phyloP scores from a whole-genome alignment of 495 filamentous ascomycete species.

The Neurospora pannonica region DNA sequence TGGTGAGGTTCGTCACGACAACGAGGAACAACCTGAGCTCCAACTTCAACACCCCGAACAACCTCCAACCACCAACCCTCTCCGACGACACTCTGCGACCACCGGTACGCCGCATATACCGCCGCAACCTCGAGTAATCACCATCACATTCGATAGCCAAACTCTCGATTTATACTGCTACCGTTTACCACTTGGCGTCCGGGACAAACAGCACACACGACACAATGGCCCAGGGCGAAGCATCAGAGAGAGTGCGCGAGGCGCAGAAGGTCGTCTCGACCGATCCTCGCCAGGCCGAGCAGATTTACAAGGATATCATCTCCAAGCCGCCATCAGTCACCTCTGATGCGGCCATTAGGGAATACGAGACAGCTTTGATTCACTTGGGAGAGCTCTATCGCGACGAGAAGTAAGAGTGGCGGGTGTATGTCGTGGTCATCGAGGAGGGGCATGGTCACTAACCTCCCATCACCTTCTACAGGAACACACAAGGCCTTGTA shows the following conservation, averaged over 20 bases:
- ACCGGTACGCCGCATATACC: neutral
- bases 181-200: neutral
- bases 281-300: constrained; percentile 70
- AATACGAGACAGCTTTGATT: constrained; percentile 78
- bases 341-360: constrained; percentile 69
- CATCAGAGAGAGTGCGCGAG: constrained; percentile 47
- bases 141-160: neutral
- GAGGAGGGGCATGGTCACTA: neutral
- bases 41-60: neutral
- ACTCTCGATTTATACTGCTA: neutral
- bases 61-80: neutral
- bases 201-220: constrained; percentile 2
- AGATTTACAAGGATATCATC: constrained; percentile 78
- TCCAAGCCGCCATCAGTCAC: constrained; percentile 72
- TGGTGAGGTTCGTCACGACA: neutral
- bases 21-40: neutral
- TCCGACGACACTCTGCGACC: constrained; percentile 3
- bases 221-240: constrained; percentile 37
- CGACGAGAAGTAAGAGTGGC: constrained; percentile 56
- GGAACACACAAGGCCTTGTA: constrained; percentile 77
- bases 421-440: neutral
- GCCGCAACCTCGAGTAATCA: neutral
- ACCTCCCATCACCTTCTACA: constrained; percentile 15
- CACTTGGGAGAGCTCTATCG: constrained; percentile 86
- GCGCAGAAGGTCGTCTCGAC: constrained; percentile 73